Evolutionary conservation across 1,139 yeast species (phyloP), one percentile per base, ranked within the genome.

Genomic region (Entelexis paramagnoliae): DNA sequence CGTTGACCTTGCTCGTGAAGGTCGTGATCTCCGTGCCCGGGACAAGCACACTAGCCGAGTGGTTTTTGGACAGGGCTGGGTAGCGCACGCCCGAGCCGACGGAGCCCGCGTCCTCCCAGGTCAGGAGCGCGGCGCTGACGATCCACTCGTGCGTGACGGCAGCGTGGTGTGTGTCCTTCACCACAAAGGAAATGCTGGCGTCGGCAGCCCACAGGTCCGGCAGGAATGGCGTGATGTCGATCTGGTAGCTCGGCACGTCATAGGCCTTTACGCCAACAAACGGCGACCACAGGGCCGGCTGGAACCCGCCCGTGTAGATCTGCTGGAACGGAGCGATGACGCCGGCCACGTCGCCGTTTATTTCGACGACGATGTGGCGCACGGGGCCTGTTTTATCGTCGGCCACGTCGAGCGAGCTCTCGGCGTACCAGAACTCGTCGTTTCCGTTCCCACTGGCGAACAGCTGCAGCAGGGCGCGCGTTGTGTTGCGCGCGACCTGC

Each of bases 341-440:
- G 2, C 69, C 72, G 0, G 69, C 70, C 19, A 64, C 59, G 10
- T 58, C 52, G 33, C 60, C 69, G 48, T 64, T 60, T 24, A 70
- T 53, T 32, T 51, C 60, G 11, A 66, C 65, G 47, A 64, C 65
- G 4, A 70, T 60, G 30, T 46, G 51, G 13, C 55, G 41, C 19
- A 46, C 22, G 19, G 55, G 49, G 5, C 55, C 55, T 5, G 38
- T 26, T 1, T 16, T 14, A 34, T 17, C 41, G 36, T 46, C 48
- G 24, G 38, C 49, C 10, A 35, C 36, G 8, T 24, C 38, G 17
- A 20, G 34, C n/a, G 42, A 33, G 41, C 49, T 46, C 29, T 42
- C 30, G 16, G 74, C 69, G 64, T 81, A 86, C 93, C 94, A 86
- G 62, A 83, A 83, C 67, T 86, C 95, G 64, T 86, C 95, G 34